Evolutionary conservation across 2,329 filamentous ascomycete species (phyloP), one percentile per base, ranked within the genome.

Genomic region (Ceratocystis huliohia): DNA sequence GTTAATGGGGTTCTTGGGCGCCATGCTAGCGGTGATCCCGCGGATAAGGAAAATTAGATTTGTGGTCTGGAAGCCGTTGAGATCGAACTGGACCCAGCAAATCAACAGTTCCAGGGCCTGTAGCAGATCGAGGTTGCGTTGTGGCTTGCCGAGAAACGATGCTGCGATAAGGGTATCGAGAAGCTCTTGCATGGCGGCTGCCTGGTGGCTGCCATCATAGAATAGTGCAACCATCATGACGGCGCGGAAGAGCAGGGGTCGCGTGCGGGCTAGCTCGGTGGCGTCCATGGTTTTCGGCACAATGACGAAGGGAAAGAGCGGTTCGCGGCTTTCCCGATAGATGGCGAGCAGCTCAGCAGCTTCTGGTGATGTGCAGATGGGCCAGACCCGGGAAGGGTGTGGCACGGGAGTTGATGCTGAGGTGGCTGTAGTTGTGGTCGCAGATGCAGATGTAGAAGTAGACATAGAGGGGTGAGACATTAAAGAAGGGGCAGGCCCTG

Each of bases 161-260:
- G 77, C 75, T 67, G 74, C 73, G 10, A 73, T 73, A 48, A 82
- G 73, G 22, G 80, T 78, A 6, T 72, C 72, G 64, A 82, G 70
- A 65, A 82, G 68, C 70, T 77, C 76, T 64, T 76, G 73, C 1
- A 79, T 80, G 64, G 81, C 71, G 59, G 71, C 72, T 13, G 76
- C 71, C 71, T 82, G 80, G 48, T 78, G 74, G 30, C 72, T 66
- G 0, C 78, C 78, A 59, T 82, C 76, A 1, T 76, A 73, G 62
- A 78, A 75, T 66, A 73, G 74, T 20, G 75, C 73, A 62, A 74
- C 74, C 72, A 81, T 75, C 76, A 82, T 80, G 68, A 78, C 71
- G 3, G 75, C 78, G 70, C 80, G 81, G 79, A 79, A 82, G 50
- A 81, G 69, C 50, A 78, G 78, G 25, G 80, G 79, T 5, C 75